Evolutionary conservation across 176 grass and related monocot genomes (phyloP).

Genomic region (Raddia guianensis): DNA sequence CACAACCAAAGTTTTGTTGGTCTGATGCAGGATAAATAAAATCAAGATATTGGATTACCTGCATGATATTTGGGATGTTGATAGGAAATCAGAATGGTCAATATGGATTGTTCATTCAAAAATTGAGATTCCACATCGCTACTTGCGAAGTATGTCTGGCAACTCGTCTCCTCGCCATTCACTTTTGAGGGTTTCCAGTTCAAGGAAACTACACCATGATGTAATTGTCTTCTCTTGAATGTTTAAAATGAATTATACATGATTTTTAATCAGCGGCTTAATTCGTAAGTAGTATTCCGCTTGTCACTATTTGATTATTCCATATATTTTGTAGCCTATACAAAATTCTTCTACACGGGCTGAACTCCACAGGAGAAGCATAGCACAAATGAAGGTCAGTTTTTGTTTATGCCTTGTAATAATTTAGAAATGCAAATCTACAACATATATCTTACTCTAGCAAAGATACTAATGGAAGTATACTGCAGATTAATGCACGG

Average conservation of each 20-base stretch:
- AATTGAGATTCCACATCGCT: conserved; percentile 79
- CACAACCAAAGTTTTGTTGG: conserved; percentile 22
- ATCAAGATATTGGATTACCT: conserved; percentile 80
- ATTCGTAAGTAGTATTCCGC: background rate
- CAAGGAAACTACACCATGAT: conserved; percentile 62
- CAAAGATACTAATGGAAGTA: conserved; percentile 17
- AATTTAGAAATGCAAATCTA: conserved; percentile 1
- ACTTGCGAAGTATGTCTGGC: conserved; percentile 61
- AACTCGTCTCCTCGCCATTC: conserved; percentile 73
- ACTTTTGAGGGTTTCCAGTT: conserved; percentile 59
- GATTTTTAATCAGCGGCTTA: background rate
- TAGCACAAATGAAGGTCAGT: conserved; percentile 88
- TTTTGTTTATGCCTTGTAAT: background rate
- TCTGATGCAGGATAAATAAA: conserved; percentile 67
- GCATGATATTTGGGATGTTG: conserved; percentile 67
- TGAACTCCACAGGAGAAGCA: conserved; percentile 86
- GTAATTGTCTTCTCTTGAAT: conserved; percentile 52
- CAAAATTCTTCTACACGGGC: conserved; percentile 69
- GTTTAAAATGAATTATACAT: conserved; percentile 12
- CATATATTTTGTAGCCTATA: conserved; percentile 62
- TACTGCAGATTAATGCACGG: conserved; percentile 69
- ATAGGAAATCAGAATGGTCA: conserved; percentile 88
- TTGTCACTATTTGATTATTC: conserved; percentile 39
- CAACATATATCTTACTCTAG: conserved; percentile 5
- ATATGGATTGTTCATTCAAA: conserved; percentile 96